A percentile compares a stretch with the other conserved stretches of the same genome.
phyloP scores from a whole-genome alignment of 306 rosid species.

The Comarum palustre region DNA sequence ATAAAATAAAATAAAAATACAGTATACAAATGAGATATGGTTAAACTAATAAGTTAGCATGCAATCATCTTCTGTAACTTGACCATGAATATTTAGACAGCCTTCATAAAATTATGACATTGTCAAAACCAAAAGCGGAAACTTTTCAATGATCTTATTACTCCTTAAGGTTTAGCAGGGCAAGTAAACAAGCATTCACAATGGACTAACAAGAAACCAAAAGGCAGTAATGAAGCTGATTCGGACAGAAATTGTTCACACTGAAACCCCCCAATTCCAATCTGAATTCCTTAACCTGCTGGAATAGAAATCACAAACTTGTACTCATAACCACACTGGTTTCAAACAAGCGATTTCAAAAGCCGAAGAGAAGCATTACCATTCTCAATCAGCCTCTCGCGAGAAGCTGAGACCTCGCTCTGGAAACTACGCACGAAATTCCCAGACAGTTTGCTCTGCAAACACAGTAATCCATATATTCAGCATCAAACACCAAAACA shows the following conservation, averaged over 20 bases:
- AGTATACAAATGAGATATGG: not conserved
- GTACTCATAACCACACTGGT: not conserved
- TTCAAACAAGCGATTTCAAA: not conserved
- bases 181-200: not conserved
- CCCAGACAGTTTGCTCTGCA: conserved; percentile 30
- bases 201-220: not conserved
- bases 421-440: conserved; percentile 20
- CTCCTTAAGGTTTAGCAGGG: too few species aligned
- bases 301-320: not conserved
- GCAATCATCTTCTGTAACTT: not conserved
- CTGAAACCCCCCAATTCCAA: not conserved
- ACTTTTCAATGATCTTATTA: not conserved
- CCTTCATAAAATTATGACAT: not conserved
- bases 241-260: not conserved
- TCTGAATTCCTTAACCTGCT: not conserved
- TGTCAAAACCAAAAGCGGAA: not conserved
- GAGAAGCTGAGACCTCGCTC: conserved; percentile 30
- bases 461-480: not conserved
- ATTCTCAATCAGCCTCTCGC: conserved; percentile 21
- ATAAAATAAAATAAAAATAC: not conserved
- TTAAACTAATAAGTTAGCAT: not conserved
- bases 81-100: not conserved
- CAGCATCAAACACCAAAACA: not conserved
- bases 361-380: conserved; percentile 10
- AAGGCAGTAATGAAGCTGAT: not conserved